Percentiles rank a stretch among this genome's conserved stretches.
These are phyloP conservation scores for Acacia confusa DNA, from an alignment of 306 rosid genomes.

Conservation along the genomic window DNA sequence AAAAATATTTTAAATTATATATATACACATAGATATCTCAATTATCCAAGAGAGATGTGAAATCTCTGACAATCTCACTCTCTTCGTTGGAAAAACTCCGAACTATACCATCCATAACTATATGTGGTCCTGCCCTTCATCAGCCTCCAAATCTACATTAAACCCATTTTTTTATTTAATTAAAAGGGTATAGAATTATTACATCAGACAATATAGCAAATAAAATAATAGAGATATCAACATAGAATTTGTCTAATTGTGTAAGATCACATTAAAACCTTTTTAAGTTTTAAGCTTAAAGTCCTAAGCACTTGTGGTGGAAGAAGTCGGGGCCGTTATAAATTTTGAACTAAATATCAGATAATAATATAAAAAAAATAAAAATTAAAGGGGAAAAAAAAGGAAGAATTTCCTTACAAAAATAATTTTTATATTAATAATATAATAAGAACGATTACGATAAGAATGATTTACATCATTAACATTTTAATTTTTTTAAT, in stretches of 20 bases:
- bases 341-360: fast-evolving
- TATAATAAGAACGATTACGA: not conserved
- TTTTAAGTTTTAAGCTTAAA: too few relatives aligned
- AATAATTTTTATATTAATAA: not conserved
- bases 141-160: not conserved
- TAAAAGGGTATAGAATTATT: not conserved
- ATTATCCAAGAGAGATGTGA: constrained; percentile 7
- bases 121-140: constrained; percentile 2
- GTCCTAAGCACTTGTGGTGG: fast-evolving
- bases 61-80: constrained; percentile 22
- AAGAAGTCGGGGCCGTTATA: fast-evolving
- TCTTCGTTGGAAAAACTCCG: not conserved
- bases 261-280: fast-evolving
- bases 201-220: not conserved
- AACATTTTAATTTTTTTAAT: not conserved
- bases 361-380: too few relatives aligned
- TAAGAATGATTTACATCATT: not conserved
- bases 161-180: too few relatives aligned
- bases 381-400: not conserved
- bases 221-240: not conserved
- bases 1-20: not conserved
- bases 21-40: not conserved
- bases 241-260: fast-evolving
- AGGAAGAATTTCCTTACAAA: not conserved
- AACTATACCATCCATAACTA: not conserved